These are phyloP conservation scores for Beauveria australis DNA, from an alignment of 2,329 filamentous ascomycete genomes.

Conservation along the genomic window DNA sequence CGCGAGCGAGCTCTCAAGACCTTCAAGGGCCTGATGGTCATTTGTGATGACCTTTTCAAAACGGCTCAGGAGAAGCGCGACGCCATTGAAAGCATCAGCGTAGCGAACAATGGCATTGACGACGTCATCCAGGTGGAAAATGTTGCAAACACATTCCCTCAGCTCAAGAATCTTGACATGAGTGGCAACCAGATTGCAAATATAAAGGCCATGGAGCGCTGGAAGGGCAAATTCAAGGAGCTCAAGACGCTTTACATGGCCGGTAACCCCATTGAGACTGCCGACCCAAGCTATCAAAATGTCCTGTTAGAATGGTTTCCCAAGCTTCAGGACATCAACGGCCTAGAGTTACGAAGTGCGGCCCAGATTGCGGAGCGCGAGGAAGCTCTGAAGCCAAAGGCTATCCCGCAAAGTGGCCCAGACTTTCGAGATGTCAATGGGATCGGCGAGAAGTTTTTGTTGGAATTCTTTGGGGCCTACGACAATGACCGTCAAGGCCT, in stretches of 20 bases:
- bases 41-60: constrained; percentile 73
- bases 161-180: constrained; percentile 81
- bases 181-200: constrained; percentile 72
- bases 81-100: constrained; percentile 71
- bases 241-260: constrained; percentile 75
- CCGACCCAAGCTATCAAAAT: constrained; percentile 51
- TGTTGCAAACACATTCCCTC: constrained; percentile 71
- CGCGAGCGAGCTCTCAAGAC: constrained; percentile 72
- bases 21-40: constrained; percentile 83
- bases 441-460: constrained; percentile 68
- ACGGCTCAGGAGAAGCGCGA: constrained; percentile 63
- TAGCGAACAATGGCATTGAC: constrained; percentile 71
- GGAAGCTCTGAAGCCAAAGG: constrained; percentile 40
- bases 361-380: constrained; percentile 56
- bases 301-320: constrained; percentile 79
- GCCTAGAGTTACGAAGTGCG: constrained; percentile 61
- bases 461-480: constrained; percentile 64
- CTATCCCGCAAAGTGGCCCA: constrained; percentile 55
- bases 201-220: constrained; percentile 59
- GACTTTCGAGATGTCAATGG: constrained; percentile 67
- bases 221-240: constrained; percentile 68
- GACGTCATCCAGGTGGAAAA: constrained; percentile 65
- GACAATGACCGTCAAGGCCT: constrained; percentile 62
- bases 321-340: constrained; percentile 68
- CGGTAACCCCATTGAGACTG: constrained; percentile 63